phyloP scores from a whole-genome alignment of 306 rosid species.

The Neltuma alba region DNA sequence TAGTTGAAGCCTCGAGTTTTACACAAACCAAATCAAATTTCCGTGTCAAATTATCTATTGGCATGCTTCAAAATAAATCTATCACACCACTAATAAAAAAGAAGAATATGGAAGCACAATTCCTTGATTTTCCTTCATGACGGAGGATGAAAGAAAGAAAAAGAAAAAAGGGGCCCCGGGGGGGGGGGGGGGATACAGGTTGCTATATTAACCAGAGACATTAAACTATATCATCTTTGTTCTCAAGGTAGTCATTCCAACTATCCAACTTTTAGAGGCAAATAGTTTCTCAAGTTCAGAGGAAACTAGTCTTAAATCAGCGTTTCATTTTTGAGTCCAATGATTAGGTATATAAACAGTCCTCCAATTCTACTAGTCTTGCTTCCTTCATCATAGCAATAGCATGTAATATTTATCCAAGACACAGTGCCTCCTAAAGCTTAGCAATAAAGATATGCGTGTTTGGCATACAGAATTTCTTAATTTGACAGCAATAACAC shows the following conservation, averaged over 20 bases:
- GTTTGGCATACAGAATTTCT: background rate
- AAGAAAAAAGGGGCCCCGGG: too few relatives aligned
- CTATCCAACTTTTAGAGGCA: background rate
- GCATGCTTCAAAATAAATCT: background rate
- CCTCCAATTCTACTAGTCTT: slow-evolving; percentile 1
- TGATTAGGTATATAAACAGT: background rate
- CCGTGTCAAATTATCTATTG: background rate
- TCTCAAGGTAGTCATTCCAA: background rate
- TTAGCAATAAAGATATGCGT: too few relatives aligned
- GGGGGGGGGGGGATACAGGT: too few relatives aligned
- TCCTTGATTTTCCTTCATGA: background rate
- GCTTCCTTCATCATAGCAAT: background rate
- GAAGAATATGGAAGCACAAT: background rate
- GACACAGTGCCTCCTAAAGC: background rate
- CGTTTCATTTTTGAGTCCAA: background rate
- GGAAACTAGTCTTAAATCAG: background rate
- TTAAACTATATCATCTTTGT: background rate
- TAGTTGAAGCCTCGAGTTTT: background rate
- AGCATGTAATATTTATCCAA: background rate
- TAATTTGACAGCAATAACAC: background rate
- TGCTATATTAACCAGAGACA: background rate
- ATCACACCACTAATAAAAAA: background rate
- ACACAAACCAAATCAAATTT: background rate
- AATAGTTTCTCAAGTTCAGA: background rate
- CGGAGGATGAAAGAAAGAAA: too few relatives aligned